Evolutionary conservation across 345 rosid species (phyloP).

Genomic region (Trapa incisa): DNA sequence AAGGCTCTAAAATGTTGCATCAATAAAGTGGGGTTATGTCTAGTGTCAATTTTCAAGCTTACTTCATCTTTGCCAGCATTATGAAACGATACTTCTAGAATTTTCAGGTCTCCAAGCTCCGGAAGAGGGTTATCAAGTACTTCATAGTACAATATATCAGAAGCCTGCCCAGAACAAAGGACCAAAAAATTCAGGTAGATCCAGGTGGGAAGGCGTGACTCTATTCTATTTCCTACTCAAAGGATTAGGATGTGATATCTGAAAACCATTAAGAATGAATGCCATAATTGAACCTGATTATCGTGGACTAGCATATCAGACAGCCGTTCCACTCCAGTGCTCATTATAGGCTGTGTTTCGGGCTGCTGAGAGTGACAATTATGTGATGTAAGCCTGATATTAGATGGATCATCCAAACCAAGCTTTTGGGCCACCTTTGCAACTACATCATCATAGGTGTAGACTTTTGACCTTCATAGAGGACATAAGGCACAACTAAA

Average conservation of each 20-base stretch:
- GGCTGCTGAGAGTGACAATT: slow-evolving; percentile 72
- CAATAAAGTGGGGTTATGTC: background rate
- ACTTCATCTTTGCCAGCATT: slow-evolving; percentile 78
- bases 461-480: slow-evolving; percentile 64
- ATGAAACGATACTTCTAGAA: slow-evolving; percentile 76
- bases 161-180: slow-evolving; percentile 36
- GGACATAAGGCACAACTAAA: slow-evolving; percentile 6
- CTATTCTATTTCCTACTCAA: background rate
- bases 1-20: background rate
- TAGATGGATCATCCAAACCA: slow-evolving; percentile 60
- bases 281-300: slow-evolving; percentile 50
- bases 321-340: slow-evolving; percentile 57
- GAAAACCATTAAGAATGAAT: background rate
- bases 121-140: slow-evolving; percentile 95
- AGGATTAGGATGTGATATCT: background rate
- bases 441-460: slow-evolving; percentile 89
- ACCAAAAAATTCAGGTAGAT: slow-evolving; percentile 9
- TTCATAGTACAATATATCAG: slow-evolving; percentile 91
- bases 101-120: slow-evolving; percentile 80
- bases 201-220: background rate
- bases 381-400: slow-evolving; percentile 63
- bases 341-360: slow-evolving; percentile 64
- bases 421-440: slow-evolving; percentile 53
- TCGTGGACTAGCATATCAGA: slow-evolving; percentile 86
- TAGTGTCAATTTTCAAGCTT: slow-evolving; percentile 22